phyloP scores from a whole-genome alignment of 2,329 filamentous ascomycete genomes.

The Sphaerulina vaccinii region DNA sequence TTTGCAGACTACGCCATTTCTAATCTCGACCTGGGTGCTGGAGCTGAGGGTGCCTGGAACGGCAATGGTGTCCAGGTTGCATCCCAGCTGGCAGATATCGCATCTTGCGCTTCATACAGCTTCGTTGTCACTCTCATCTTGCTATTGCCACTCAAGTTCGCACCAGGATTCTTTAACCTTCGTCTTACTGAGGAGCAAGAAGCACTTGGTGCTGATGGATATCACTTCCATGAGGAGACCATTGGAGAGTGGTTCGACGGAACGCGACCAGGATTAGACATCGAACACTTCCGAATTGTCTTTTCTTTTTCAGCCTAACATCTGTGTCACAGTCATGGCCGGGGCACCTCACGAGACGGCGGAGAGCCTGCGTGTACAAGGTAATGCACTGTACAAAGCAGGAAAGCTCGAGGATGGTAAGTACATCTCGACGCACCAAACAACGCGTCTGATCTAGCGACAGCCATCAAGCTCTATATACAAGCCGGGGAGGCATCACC shows the following conservation, averaged over 20 bases:
- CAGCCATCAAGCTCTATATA: slow-evolving; percentile 19
- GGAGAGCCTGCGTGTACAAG: slow-evolving; percentile 10
- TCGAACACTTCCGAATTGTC: too few relatives aligned
- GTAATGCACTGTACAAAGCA: slow-evolving; percentile 23
- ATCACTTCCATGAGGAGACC: slow-evolving; percentile 58
- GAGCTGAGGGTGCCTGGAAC: slow-evolving; percentile 52
- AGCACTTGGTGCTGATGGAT: slow-evolving; percentile 54
- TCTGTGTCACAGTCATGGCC: background rate
- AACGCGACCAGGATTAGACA: too few relatives aligned
- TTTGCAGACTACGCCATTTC: slow-evolving; percentile 53
- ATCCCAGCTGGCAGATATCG: slow-evolving; percentile 57
- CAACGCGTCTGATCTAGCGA: background rate
- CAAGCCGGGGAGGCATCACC: slow-evolving; percentile 18
- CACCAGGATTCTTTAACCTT: slow-evolving; percentile 55
- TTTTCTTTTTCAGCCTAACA: background rate
- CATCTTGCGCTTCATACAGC: slow-evolving; percentile 53
- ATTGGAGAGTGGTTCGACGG: slow-evolving; percentile 48
- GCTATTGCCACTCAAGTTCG: slow-evolving; percentile 54
- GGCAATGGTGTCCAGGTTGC: slow-evolving; percentile 57
- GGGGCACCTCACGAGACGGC: background rate
- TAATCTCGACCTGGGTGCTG: slow-evolving; percentile 51
- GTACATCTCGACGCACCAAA: background rate
- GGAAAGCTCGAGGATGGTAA: slow-evolving; percentile 19
- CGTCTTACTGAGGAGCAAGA: slow-evolving; percentile 56
- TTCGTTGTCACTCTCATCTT: slow-evolving; percentile 55